These are phyloP conservation scores for Aureobasidium musti DNA, from an alignment of 2,329 filamentous ascomycete genomes.

Conservation along the genomic window DNA sequence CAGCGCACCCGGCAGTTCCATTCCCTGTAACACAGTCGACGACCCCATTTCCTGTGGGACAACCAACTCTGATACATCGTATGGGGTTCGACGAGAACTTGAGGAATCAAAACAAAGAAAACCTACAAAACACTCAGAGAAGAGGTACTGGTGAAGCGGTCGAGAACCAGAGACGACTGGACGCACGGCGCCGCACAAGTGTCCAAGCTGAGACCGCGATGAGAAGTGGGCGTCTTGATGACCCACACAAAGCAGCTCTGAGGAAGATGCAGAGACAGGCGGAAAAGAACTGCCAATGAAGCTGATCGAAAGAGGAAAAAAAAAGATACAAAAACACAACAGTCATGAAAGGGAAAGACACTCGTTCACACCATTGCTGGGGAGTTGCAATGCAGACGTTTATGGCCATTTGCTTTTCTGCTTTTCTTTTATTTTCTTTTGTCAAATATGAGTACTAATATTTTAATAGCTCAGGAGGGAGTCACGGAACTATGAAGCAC, in stretches of 20 bases:
- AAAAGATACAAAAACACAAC: background rate
- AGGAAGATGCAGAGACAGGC: conserved; percentile 71
- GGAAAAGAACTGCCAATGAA: conserved; percentile 39
- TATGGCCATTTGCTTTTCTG: background rate
- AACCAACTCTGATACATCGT: conserved; percentile 34
- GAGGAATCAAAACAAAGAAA: conserved; percentile 62
- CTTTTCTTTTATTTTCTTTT: background rate
- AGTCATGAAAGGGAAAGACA: background rate
- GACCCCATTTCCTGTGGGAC: background rate
- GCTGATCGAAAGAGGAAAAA: background rate
- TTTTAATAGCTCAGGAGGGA: background rate
- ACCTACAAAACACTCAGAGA: background rate
- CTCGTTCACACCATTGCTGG: background rate
- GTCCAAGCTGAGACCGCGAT: conserved; percentile 69
- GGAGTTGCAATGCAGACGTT: background rate
- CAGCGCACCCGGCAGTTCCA: background rate
- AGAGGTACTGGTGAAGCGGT: conserved; percentile 3
- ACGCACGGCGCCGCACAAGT: conserved; percentile 37
- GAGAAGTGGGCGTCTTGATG: conserved; percentile 72
- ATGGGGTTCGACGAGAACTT: conserved; percentile 42
- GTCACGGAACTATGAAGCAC: background rate
- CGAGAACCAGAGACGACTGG: conserved; percentile 52
- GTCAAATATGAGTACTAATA: background rate
- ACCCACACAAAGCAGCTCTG: conserved; percentile 77
- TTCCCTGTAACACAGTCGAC: background rate